Conservation (phyloP, 345 rosid genomes). For the Cardamine chenopodiifolia region DNA sequence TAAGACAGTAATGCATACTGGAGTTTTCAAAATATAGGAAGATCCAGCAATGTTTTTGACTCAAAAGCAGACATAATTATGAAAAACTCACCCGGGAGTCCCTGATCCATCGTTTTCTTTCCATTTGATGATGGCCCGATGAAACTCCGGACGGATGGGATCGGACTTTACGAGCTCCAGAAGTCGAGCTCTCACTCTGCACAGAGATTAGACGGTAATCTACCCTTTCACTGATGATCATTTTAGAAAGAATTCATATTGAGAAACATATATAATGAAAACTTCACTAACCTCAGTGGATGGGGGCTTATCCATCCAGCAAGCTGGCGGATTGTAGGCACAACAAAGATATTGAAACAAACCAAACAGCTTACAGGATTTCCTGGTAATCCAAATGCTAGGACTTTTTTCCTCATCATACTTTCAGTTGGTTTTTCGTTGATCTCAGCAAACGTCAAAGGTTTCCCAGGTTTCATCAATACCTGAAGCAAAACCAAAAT, state of each 20-base stretch:
- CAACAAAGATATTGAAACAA: conserved; percentile 85
- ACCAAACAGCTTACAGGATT: conserved; percentile 96
- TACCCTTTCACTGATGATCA: background rate
- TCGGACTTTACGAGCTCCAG: conserved; percentile 70
- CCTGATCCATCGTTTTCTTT: conserved; percentile 85
- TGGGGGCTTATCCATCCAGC: conserved; percentile 89
- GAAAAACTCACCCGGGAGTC: conserved; percentile 65
- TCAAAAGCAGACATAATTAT: conserved; percentile 16
- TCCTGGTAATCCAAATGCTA: conserved; percentile 97
- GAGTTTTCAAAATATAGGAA: conserved; percentile 15
- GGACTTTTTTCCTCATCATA: conserved; percentile 50
- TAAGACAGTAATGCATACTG: conserved; percentile 10
- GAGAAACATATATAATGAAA: conserved; percentile 18
- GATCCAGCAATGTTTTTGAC: background rate
- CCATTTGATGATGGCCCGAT: conserved; percentile 77
- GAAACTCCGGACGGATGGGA: conserved; percentile 66
- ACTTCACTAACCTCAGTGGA: conserved; percentile 63
- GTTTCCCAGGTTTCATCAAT: conserved; percentile 94
- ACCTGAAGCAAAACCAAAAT: conserved; percentile 55
- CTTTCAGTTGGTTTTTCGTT: conserved; percentile 45
- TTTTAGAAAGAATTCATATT: background rate
- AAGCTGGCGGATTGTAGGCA: conserved; percentile 73
- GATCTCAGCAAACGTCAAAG: conserved; percentile 86
- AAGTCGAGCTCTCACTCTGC: conserved; percentile 76
- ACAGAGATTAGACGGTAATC: conserved; percentile 11